phyloP scores from a whole-genome alignment of 495 filamentous ascomycete species.

The Neurospora sp. region DNA sequence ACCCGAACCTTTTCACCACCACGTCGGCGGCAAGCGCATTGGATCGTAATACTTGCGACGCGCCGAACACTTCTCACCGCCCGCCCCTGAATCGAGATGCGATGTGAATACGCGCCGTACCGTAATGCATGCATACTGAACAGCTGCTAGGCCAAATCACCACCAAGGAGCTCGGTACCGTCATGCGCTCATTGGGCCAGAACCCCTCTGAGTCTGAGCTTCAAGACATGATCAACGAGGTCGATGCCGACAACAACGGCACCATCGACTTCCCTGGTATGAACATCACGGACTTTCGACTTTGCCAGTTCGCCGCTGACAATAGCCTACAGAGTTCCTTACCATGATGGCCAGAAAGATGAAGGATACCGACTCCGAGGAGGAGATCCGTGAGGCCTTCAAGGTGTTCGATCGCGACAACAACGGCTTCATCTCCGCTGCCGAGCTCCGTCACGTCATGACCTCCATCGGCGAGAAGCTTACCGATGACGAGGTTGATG shows the following conservation, averaged over 20 bases:
- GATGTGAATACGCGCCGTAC: neutral
- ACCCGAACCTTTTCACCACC: neutral
- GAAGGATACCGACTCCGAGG: constrained; percentile 99
- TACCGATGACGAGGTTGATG: constrained; percentile 98
- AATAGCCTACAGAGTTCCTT: constrained; percentile 63
- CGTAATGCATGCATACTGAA: constrained; percentile 11
- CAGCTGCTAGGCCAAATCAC: constrained; percentile 80
- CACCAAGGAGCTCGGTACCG: constrained; percentile 96
- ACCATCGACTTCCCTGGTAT: constrained; percentile 98
- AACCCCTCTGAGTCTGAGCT: constrained; percentile 98
- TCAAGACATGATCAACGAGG: constrained; percentile 99
- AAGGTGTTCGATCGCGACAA: constrained; percentile 91
- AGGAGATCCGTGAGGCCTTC: constrained; percentile 87
- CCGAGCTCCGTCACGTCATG: constrained; percentile 98
- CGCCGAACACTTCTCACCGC: neutral
- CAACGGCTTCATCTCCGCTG: constrained; percentile 98
- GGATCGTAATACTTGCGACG: neutral
- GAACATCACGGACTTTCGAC: constrained; percentile 6
- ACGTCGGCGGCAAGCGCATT: neutral
- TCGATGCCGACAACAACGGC: constrained; percentile 98
- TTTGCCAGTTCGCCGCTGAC: constrained; percentile 14
- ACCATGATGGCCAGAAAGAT: constrained; percentile 99
- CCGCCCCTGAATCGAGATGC: neutral
- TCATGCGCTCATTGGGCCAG: constrained; percentile 99
- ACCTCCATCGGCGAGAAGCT: constrained; percentile 99